Evolutionary conservation across 2,329 filamentous ascomycete species (phyloP).

Genomic region (Talaromyces funiculosus): DNA sequence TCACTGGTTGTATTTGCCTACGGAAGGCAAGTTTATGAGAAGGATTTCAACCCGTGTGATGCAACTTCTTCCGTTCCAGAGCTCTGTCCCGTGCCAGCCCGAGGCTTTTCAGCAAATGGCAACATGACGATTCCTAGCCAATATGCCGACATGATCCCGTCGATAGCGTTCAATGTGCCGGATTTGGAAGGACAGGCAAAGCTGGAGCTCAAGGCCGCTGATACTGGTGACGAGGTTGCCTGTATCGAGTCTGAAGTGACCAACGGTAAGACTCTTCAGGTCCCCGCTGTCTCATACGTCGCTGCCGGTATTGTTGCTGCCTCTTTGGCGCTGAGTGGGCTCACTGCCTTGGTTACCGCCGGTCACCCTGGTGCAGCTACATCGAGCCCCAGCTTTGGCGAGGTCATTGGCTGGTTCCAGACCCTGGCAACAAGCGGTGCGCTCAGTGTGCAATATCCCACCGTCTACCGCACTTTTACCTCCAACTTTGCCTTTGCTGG

Average conservation of each 20-base stretch:
- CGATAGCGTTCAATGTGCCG: constrained; percentile 83
- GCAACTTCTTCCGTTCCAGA: constrained; percentile 59
- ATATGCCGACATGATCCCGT: constrained; percentile 70
- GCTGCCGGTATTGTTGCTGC: constrained; percentile 81
- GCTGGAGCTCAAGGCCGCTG: constrained; percentile 62
- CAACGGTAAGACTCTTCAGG: constrained; percentile 77
- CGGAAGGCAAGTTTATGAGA: constrained; percentile 71
- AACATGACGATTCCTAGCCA: constrained; percentile 63
- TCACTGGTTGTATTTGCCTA: constrained; percentile 74
- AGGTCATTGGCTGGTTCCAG: constrained; percentile 87
- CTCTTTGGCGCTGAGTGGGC: constrained; percentile 67
- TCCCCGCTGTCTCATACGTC: constrained; percentile 73
- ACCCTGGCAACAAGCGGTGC: constrained; percentile 93
- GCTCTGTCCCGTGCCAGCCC: constrained; percentile 79
- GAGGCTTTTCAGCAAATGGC: constrained; percentile 68
- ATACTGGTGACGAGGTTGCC: constrained; percentile 60
- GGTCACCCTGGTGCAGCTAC: constrained; percentile 57
- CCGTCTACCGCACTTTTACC: constrained; percentile 80
- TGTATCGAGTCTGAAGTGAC: constrained; percentile 76
- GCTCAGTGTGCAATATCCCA: constrained; percentile 83
- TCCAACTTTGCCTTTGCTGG: constrained; percentile 93
- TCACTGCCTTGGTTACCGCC: constrained; percentile 61
- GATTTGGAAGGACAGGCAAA: constrained; percentile 84
- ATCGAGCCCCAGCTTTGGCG: constrained; percentile 75
- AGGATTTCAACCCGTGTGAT: constrained; percentile 78